Evolutionary conservation across 139 green algal species (phyloP), one percentile per base, ranked within the genome.

Genomic region (Gonium pectorale): DNA sequence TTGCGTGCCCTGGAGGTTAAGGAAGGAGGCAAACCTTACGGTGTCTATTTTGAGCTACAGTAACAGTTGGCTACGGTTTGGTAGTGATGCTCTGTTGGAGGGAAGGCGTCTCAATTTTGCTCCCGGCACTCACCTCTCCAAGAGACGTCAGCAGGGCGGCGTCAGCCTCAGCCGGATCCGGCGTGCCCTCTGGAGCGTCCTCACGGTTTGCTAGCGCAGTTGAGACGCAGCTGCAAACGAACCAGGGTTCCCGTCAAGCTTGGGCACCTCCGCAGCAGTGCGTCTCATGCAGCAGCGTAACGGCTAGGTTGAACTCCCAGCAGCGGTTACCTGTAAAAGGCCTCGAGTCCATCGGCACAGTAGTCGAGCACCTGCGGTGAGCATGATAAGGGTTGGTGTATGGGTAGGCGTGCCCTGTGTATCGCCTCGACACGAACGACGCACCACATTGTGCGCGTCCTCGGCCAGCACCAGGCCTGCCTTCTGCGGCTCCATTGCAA

Each of bases 251-350:
- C 33, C 33, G n/a, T n/a, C 21, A 11, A 49, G 37, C 33, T 29
- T 11, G 49, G 33, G 37, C 13, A 11, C 11, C 21, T 31, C 21
- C 37, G 64, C 64, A 49, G 33, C 11, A 31, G 35, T 49, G 33
- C 31, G 64, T n/a, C 1, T 44, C 19, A 13, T 37, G 19, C 33
- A 51, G 8, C 68, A n/a, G n/a, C n/a, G n/a, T n/a, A n/a, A n/a
- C n/a, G n/a, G n/a, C n/a, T n/a, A n/a, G n/a, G n/a, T n/a, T n/a
- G n/a, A n/a, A n/a, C n/a, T n/a, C n/a, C n/a, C n/a, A n/a, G n/a
- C n/a, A n/a, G n/a, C n/a, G n/a, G n/a, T 44, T 51, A 88, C 83
- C 74, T 74, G 37, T 80, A 60, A 56, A 88, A 88, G 2, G 64
- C 83, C 9, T 88, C 64, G 7, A 80, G 52, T 40, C 83, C 83